phyloP scores from a whole-genome alignment of 345 rosid species.

The Salix brachista region DNA sequence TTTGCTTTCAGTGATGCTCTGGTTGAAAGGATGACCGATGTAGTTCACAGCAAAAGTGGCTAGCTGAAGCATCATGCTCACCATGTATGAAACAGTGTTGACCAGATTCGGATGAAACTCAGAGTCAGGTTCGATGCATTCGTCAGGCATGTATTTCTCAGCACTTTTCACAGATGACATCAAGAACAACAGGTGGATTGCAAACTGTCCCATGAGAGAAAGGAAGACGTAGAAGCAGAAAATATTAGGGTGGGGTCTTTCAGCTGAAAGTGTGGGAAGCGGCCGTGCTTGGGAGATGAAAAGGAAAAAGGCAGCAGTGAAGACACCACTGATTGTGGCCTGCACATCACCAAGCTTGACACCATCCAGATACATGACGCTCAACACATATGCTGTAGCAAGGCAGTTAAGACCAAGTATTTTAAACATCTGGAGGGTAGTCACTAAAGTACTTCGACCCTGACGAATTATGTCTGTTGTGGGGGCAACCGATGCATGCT shows the following conservation, averaged over 20 bases:
- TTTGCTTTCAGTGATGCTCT: conserved; percentile 81
- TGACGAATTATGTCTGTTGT: conserved; percentile 91
- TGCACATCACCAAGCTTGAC: conserved; percentile 98
- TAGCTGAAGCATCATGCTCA: conserved; percentile 95
- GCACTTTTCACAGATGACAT: conserved; percentile 82
- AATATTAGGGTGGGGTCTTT: conserved; percentile 82
- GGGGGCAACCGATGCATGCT: conserved; percentile 98
- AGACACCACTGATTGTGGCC: conserved; percentile 97
- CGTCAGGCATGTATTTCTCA: conserved; percentile 94
- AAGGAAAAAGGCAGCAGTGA: conserved; percentile 95
- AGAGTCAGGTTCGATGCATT: conserved; percentile 95
- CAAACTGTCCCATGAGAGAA: conserved; percentile 93
- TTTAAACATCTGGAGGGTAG: conserved; percentile 98
- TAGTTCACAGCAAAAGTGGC: conserved; percentile 96
- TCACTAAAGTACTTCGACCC: conserved; percentile 98
- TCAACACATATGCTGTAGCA: conserved; percentile 96
- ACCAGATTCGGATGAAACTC: conserved; percentile 88
- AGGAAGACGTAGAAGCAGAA: conserved; percentile 90
- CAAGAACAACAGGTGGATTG: conserved; percentile 67
- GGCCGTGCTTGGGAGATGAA: conserved; percentile 97
- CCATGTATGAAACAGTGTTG: conserved; percentile 99
- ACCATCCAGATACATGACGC: conserved; percentile 96
- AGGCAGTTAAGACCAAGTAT: conserved; percentile 98
- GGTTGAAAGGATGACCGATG: conserved; percentile 98
- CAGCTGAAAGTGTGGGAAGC: conserved; percentile 72